phyloP scores from a whole-genome alignment of 345 rosid species.

The Conringia planisiliqua region DNA sequence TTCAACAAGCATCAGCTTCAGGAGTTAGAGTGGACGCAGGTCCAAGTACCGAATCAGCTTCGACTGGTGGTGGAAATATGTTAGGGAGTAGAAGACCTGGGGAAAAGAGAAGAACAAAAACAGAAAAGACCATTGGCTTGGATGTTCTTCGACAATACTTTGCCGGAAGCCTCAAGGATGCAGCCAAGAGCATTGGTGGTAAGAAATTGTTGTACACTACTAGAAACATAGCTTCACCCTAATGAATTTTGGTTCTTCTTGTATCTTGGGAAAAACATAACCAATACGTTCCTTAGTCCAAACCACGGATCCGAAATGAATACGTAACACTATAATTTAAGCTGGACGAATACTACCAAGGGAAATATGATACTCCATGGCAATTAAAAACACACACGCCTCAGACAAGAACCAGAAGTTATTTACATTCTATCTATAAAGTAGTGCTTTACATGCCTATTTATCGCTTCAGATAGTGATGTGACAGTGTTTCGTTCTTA shows the following conservation, averaged over 20 bases:
- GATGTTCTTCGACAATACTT: slow-evolving; percentile 80
- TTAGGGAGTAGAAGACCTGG: slow-evolving; percentile 45
- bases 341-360: neutral
- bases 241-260: slow-evolving; percentile 4
- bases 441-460: neutral
- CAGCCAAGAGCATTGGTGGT: slow-evolving; percentile 94
- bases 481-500: slow-evolving; percentile 21
- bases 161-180: slow-evolving; percentile 97
- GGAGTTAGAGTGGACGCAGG: slow-evolving; percentile 33
- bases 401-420: neutral
- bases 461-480: slow-evolving; percentile 2
- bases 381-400: neutral
- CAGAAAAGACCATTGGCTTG: slow-evolving; percentile 85
- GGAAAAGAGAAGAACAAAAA: slow-evolving; percentile 64
- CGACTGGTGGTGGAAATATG: slow-evolving; percentile 33
- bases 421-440: neutral
- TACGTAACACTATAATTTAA: neutral
- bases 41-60: slow-evolving; percentile 34
- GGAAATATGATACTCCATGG: neutral
- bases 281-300: neutral
- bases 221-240: slow-evolving; percentile 16
- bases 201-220: slow-evolving; percentile 32
- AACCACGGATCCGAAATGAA: neutral
- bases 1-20: slow-evolving; percentile 33
- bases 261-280: neutral